Evolutionary conservation across 108 stramenopile genomes (phyloP).

Genomic region (Cyclotella choctawhatcheeana): DNA sequence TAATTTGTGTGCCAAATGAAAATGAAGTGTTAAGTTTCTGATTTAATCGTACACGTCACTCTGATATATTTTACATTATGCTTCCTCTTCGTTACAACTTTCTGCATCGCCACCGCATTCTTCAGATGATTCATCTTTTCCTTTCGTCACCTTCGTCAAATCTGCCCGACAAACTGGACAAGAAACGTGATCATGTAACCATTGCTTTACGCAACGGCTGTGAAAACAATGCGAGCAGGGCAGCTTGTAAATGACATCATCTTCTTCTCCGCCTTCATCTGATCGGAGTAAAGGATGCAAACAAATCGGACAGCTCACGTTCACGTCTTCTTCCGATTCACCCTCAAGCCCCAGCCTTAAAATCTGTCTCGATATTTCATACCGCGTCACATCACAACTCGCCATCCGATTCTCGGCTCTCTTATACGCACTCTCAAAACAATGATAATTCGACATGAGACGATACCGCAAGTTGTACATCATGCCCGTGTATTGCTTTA

Average conservation of each 20-base stretch:
- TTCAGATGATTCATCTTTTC: too few species aligned
- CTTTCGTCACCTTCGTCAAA: background rate
- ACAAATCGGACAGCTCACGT: constrained; percentile 23
- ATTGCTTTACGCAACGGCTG: constrained; percentile 22
- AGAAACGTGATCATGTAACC: constrained; percentile 32
- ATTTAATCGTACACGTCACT: too few species aligned
- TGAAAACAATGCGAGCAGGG: constrained; percentile 50
- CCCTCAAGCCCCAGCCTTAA: constrained; percentile 9
- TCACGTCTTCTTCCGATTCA: background rate
- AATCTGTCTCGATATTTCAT: constrained; percentile 21
- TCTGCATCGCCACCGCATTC: too few species aligned
- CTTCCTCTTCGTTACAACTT: too few species aligned
- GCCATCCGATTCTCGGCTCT: constrained; percentile 30
- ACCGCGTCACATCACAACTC: constrained; percentile 16
- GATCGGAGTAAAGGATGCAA: constrained; percentile 14
- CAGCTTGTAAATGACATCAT: constrained; percentile 15
- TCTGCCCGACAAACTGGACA: constrained; percentile 30
- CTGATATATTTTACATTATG: too few species aligned
- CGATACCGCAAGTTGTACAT: constrained; percentile 6
- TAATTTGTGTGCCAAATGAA: too few species aligned
- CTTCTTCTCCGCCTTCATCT: constrained; percentile 3
- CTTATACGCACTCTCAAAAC: constrained; percentile 29
- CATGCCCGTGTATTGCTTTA: background rate
- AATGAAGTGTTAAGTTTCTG: too few species aligned
- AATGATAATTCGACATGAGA: constrained; percentile 25